phyloP scores from a whole-genome alignment of 2,329 filamentous ascomycete species.

The Immersiporthe knoxdaviesiana region DNA sequence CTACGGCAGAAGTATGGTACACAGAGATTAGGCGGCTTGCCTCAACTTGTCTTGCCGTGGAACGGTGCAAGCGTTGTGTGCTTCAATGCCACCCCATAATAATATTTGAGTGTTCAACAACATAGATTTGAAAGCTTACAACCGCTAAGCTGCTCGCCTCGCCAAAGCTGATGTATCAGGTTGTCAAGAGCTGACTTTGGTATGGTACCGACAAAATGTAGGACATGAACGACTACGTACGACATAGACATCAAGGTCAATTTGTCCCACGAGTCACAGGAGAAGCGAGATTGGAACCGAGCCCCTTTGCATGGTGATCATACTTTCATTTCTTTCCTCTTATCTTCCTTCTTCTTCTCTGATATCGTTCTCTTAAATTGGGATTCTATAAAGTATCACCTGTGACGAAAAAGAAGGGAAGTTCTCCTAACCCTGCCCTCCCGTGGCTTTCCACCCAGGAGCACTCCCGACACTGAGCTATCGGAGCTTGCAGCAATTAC shows the following conservation, averaged over 20 bases:
- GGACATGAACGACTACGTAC: not conserved
- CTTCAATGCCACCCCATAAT: too few species aligned
- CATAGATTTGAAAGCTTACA: not conserved
- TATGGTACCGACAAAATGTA: not conserved
- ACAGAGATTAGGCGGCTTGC: not conserved
- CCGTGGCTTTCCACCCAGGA: too few species aligned
- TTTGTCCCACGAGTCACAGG: not conserved
- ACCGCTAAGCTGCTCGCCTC: not conserved
- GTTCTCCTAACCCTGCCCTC: not conserved
- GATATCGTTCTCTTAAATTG: not conserved
- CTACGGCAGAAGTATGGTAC: not conserved
- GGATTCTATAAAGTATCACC: not conserved
- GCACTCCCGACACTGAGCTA: not conserved
- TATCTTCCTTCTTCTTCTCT: not conserved
- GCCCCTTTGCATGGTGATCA: not conserved
- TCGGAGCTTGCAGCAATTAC: slow-evolving; percentile 3
- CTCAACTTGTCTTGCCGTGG: not conserved
- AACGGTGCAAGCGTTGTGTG: not conserved
- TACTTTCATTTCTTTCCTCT: not conserved
- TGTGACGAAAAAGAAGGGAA: not conserved
- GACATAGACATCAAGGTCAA: not conserved
- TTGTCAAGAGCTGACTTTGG: not conserved
- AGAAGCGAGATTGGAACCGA: not conserved
- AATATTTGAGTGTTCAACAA: not conserved
- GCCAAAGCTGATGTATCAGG: not conserved